Percentiles rank a stretch among this genome's conserved stretches.
These are phyloP conservation scores for Monilinia vaccinii-corymbosi DNA, from an alignment of 2,329 filamentous ascomycete species.

Conservation along the genomic window DNA sequence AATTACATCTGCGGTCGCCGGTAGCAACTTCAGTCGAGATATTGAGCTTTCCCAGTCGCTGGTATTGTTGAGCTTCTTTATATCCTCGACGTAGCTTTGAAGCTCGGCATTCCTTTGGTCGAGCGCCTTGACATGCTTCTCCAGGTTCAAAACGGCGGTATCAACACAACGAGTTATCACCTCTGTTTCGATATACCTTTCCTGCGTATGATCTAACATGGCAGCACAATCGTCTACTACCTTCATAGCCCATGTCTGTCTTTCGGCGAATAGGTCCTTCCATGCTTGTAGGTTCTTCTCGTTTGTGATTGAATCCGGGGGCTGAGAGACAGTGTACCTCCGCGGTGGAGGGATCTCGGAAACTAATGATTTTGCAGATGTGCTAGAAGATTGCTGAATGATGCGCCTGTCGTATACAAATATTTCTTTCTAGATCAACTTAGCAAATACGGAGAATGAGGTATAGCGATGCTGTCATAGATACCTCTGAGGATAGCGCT, in stretches of 20 bases:
- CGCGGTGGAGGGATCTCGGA: slow-evolving; percentile 43
- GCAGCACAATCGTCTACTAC: slow-evolving; percentile 60
- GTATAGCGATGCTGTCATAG: slow-evolving; percentile 18
- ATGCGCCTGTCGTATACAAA: slow-evolving; percentile 85
- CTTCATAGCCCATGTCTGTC: slow-evolving; percentile 68
- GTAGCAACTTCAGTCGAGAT: slow-evolving; percentile 52
- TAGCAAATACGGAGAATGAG: slow-evolving; percentile 10
- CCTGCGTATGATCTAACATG: slow-evolving; percentile 53
- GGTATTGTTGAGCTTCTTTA: slow-evolving; percentile 60
- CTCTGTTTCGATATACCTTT: slow-evolving; percentile 63
- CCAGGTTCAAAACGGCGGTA: slow-evolving; percentile 78
- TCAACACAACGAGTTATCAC: slow-evolving; percentile 72
- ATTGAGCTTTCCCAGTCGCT: slow-evolving; percentile 63
- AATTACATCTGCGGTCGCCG: slow-evolving; percentile 57
- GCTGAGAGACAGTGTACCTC: slow-evolving; percentile 49
- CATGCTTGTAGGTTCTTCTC: slow-evolving; percentile 78
- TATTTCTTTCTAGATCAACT: slow-evolving; percentile 60
- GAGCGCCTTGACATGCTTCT: slow-evolving; percentile 62
- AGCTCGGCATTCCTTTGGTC: slow-evolving; percentile 64
- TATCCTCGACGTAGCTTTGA: slow-evolving; percentile 59
- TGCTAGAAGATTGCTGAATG: slow-evolving; percentile 47
- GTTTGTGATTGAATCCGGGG: slow-evolving; percentile 76
- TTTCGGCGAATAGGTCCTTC: slow-evolving; percentile 75
- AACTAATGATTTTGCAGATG: slow-evolving; percentile 35
- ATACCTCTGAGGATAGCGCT: slow-evolving; percentile 69